These are phyloP conservation scores for Trichoderma atroviride DNA, from an alignment of 2,329 filamentous ascomycete species.

Conservation along the genomic window DNA sequence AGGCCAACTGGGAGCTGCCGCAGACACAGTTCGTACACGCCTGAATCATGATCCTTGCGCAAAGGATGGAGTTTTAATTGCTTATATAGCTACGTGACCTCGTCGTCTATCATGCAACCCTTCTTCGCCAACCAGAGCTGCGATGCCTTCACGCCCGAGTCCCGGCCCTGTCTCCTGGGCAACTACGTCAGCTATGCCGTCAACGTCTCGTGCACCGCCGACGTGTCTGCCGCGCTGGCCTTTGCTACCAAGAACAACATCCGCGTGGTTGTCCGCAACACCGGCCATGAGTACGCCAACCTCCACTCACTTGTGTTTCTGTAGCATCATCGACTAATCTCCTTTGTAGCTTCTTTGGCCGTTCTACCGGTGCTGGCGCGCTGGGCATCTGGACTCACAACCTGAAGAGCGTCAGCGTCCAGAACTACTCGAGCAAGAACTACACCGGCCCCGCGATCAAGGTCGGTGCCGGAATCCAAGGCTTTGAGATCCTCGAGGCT, in stretches of 20 bases:
- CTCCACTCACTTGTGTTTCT: background rate
- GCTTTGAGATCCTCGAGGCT: conserved; percentile 49
- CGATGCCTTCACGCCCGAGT: conserved; percentile 41
- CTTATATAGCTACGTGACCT: conserved; percentile 10
- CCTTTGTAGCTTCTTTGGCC: conserved; percentile 43
- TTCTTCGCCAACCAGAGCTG: conserved; percentile 37
- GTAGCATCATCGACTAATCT: background rate
- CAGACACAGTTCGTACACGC: conserved; percentile 43
- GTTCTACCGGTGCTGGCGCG: conserved; percentile 56
- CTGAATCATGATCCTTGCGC: background rate
- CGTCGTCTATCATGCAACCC: conserved; percentile 37
- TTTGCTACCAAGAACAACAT: conserved; percentile 45
- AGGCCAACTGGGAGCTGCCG: conserved; percentile 47
- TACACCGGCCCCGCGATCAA: conserved; percentile 57
- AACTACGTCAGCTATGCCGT: conserved; percentile 45
- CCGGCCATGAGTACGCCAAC: conserved; percentile 52
- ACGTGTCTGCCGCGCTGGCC: conserved; percentile 39
- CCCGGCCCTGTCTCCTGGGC: conserved; percentile 45
- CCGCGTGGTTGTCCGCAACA: conserved; percentile 55
- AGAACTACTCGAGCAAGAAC: conserved; percentile 43
- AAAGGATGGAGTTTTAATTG: background rate
- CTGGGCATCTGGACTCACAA: conserved; percentile 48
- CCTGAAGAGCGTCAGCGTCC: conserved; percentile 46
- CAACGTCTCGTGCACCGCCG: conserved; percentile 35
- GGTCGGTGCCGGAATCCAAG: conserved; percentile 58